These are phyloP conservation scores for Alternaria viburni DNA, from an alignment of 2,329 filamentous ascomycete genomes.

Conservation along the genomic window DNA sequence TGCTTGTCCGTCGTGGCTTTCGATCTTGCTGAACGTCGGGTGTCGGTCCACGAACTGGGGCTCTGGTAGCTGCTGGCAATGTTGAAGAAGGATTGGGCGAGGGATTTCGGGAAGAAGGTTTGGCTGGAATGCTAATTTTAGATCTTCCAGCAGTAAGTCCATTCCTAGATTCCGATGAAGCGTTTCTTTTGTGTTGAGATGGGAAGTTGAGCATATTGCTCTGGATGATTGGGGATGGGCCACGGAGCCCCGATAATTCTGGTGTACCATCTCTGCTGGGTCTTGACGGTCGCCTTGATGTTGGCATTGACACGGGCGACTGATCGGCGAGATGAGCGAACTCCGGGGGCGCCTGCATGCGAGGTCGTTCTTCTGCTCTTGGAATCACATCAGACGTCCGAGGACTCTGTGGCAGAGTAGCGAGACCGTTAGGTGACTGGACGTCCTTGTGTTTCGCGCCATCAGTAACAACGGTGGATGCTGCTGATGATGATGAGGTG, in stretches of 20 bases:
- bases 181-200: slow-evolving; percentile 58
- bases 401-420: slow-evolving; percentile 62
- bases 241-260: slow-evolving; percentile 51
- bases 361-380: slow-evolving; percentile 15
- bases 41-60: slow-evolving; percentile 41
- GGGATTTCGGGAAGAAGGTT: slow-evolving; percentile 46
- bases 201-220: slow-evolving; percentile 61
- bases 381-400: slow-evolving; percentile 13
- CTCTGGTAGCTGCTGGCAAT: slow-evolving; percentile 30
- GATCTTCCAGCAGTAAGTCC: slow-evolving; percentile 24
- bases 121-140: slow-evolving; percentile 35
- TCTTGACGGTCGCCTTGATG: slow-evolving; percentile 54
- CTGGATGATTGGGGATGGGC: slow-evolving; percentile 61
- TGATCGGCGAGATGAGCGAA: slow-evolving; percentile 66
- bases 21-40: slow-evolving; percentile 50
- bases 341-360: slow-evolving; percentile 45
- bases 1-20: slow-evolving; percentile 39
- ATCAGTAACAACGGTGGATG: slow-evolving; percentile 68
- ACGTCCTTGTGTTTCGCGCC: slow-evolving; percentile 54
- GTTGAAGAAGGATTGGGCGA: slow-evolving; percentile 47
- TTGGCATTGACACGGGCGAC: slow-evolving; percentile 56
- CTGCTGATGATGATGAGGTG: slow-evolving; percentile 74
- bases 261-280: slow-evolving; percentile 56
- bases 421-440: slow-evolving; percentile 35
- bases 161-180: slow-evolving; percentile 54